phyloP scores from a whole-genome alignment of 306 rosid species.

The Quercus wislizeni region DNA sequence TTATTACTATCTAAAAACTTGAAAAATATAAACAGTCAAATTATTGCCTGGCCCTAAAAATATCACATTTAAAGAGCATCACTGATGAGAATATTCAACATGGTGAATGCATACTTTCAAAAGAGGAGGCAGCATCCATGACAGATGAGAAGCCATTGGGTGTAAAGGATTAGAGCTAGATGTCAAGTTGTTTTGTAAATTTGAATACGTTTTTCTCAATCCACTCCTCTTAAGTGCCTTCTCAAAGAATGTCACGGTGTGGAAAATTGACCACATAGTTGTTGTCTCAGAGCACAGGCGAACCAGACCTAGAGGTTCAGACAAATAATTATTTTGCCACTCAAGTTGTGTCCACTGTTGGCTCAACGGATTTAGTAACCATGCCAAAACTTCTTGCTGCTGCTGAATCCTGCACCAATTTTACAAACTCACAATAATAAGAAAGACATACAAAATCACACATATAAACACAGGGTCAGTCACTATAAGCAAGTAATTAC shows the following conservation, averaged over 20 bases:
- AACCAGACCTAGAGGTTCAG: slow-evolving; percentile 80
- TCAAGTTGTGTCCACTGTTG: slow-evolving; percentile 81
- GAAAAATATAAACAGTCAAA: not conserved
- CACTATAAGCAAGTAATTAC: slow-evolving; percentile 42
- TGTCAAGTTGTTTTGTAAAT: slow-evolving; percentile 46
- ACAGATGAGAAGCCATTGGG: slow-evolving; percentile 88
- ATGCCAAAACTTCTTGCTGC: slow-evolving; percentile 94
- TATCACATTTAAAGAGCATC: slow-evolving; percentile 16
- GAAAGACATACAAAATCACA: slow-evolving; percentile 6
- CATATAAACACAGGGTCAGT: slow-evolving; percentile 8
- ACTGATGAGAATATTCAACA: slow-evolving; percentile 26
- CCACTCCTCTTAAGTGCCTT: slow-evolving; percentile 99
- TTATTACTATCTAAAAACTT: slow-evolving; percentile 18
- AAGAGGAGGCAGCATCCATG: slow-evolving; percentile 97
- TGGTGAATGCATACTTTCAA: slow-evolving; percentile 60
- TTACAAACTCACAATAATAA: slow-evolving; percentile 21
- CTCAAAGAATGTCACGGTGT: slow-evolving; percentile 87
- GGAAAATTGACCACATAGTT: slow-evolving; percentile 91
- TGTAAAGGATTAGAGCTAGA: slow-evolving; percentile 53
- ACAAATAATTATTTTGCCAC: slow-evolving; percentile 89
- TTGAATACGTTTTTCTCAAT: slow-evolving; percentile 57
- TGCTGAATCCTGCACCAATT: slow-evolving; percentile 72
- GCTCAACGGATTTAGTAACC: slow-evolving; percentile 90
- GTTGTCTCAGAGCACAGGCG: slow-evolving; percentile 70
- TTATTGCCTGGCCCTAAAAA: slow-evolving; percentile 12